Evolutionary conservation across 169 alveolate genomes (phyloP).

Genomic region (Cryptosporidium sp.): DNA sequence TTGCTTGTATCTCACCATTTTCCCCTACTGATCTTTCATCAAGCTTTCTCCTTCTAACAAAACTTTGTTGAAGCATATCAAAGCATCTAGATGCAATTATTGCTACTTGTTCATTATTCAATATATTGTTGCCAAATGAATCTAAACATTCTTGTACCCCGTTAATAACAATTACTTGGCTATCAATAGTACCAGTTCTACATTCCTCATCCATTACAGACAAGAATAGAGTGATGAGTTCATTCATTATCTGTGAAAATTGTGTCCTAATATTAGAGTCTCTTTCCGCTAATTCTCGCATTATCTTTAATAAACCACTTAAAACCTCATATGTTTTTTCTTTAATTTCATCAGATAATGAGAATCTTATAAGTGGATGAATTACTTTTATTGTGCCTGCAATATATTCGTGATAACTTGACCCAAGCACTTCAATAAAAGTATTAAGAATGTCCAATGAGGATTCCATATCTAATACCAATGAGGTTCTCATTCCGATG

Average conservation of each 20-base stretch:
- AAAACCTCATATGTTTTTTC: slow-evolving; percentile 65
- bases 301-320: slow-evolving; percentile 59
- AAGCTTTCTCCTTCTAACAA: slow-evolving; percentile 65
- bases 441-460: slow-evolving; percentile 65
- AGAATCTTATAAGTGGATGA: slow-evolving; percentile 66
- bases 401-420: slow-evolving; percentile 55
- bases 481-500: slow-evolving; percentile 66
- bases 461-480: slow-evolving; percentile 70
- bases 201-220: slow-evolving; percentile 65
- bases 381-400: slow-evolving; percentile 63
- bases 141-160: slow-evolving; percentile 65
- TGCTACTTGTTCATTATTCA: slow-evolving; percentile 56
- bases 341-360: slow-evolving; percentile 71
- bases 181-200: slow-evolving; percentile 62
- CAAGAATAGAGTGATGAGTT: slow-evolving; percentile 39
- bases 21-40: slow-evolving; percentile 31
- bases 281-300: slow-evolving; percentile 64
- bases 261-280: slow-evolving; percentile 39
- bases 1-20: slow-evolving; percentile 14
- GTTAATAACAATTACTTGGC: slow-evolving; percentile 60
- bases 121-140: slow-evolving; percentile 54
- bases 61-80: slow-evolving; percentile 72
- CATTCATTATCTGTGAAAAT: slow-evolving; percentile 48
- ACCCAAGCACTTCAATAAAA: slow-evolving; percentile 56
- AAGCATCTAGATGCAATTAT: slow-evolving; percentile 71